Evolutionary conservation across 1,139 yeast species (phyloP), one percentile per base, ranked within the genome.

Genomic region (Trichomonascaceae sp.): DNA sequence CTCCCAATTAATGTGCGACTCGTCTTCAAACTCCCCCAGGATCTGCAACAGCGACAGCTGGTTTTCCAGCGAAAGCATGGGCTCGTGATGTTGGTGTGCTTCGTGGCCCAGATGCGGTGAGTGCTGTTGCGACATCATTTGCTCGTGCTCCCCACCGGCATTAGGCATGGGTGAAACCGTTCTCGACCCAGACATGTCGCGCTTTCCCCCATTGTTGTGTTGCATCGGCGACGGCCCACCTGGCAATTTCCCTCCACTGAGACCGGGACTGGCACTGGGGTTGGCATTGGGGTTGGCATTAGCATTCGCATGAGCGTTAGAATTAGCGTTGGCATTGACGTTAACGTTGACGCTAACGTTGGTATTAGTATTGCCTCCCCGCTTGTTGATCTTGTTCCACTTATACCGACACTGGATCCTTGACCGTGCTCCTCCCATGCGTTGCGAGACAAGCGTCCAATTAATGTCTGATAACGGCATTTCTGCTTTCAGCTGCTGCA

Each of bases 391-490:
- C 55, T 84, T 85, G 48, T 79, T 78, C 95, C 96, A 87, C 55
- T 87, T 87, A 59, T 87, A 87, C 36, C 96, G 72, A 54, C 96
- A 87, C 56, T 87, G 97, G 43, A 87, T 85, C 44, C 97, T 68
- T 1, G 93, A 80, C 40, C 97, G 68, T 2, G 73, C 64, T 2
- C 96, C 96, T 28, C 81, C 76, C 93, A 87, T 84, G 32, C 71
- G 63, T 50, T 87, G 96, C 48, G 92, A 76, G 2, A 87, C 92
- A 9, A 75, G 62, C 0, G 96, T 85, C 96, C 97, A 87, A 53
- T 87, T 87, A 32, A 85, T 73, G 2, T 67, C 57, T 28, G 40
- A 54, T 28, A 33, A 44, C 27, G 50, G 54, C 27, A 47, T 51
- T 16, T 40, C 44, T 13, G 50, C 48, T 31, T 41, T 33, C 44